These are phyloP conservation scores for Avena eriantha DNA, from an alignment of 176 grass and related monocot species.

Conservation along the genomic window DNA sequence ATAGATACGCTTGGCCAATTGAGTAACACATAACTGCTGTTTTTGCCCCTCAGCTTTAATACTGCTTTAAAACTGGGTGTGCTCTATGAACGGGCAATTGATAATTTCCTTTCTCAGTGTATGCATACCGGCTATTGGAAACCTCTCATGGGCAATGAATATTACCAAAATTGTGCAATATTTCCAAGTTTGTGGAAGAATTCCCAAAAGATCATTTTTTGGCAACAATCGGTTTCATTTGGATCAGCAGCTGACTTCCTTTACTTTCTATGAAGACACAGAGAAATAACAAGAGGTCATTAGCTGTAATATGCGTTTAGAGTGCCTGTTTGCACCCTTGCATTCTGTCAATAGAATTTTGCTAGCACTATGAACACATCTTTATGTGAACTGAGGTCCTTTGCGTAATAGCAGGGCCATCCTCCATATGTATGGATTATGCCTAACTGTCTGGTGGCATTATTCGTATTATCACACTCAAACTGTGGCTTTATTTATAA, in stretches of 20 bases:
- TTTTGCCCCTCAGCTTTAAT: background rate
- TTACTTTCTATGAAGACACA: background rate
- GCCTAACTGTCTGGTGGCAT: background rate
- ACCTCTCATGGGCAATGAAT: background rate
- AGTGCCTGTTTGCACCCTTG: slow-evolving; percentile 8
- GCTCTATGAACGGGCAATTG: background rate
- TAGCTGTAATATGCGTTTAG: background rate
- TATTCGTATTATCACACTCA: slow-evolving; percentile 25
- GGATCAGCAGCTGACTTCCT: background rate
- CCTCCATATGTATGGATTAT: background rate
- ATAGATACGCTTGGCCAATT: slow-evolving; percentile 16
- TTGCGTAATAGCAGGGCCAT: slow-evolving; percentile 7
- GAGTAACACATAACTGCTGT: slow-evolving; percentile 7
- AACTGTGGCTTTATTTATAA: background rate
- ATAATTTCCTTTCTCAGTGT: background rate
- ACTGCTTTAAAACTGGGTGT: background rate
- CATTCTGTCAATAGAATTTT: background rate
- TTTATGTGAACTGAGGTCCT: background rate
- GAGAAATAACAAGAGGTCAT: background rate
- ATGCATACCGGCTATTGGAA: background rate
- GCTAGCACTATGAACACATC: background rate
- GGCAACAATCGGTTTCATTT: background rate
- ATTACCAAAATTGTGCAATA: background rate
- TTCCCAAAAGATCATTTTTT: background rate
- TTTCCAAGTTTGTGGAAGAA: background rate